A percentile compares a stretch with the other conserved stretches of the same genome.
Conservation (phyloP, 2,329 filamentous ascomycete species). For the Phaeosphaeria sp. region DNA sequence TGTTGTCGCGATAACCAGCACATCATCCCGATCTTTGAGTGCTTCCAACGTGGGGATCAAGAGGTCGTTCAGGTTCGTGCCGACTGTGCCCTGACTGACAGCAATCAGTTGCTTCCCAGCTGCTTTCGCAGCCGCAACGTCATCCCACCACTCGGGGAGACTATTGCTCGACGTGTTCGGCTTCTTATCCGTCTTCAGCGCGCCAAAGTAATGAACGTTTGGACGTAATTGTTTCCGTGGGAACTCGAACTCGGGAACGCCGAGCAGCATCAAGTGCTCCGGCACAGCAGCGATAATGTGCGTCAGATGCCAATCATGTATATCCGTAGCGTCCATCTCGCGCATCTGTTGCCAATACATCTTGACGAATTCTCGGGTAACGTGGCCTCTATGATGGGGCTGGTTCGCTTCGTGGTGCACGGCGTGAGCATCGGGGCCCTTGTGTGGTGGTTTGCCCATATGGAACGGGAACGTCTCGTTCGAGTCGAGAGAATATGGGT, state of each 20-base stretch:
- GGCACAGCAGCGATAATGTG: slow-evolving; percentile 14
- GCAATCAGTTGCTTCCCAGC: slow-evolving; percentile 52
- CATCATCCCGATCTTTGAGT: slow-evolving; percentile 51
- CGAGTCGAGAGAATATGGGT: slow-evolving; percentile 17
- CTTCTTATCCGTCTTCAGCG: slow-evolving; percentile 1
- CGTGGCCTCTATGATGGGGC: slow-evolving; percentile 2
- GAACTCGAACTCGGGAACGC: slow-evolving; percentile 47
- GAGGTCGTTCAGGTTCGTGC: slow-evolving; percentile 50
- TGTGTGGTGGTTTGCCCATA: slow-evolving; percentile 17
- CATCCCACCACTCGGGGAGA: slow-evolving; percentile 57
- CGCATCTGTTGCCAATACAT: slow-evolving; percentile 24
- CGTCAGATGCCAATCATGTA: slow-evolving; percentile 22
- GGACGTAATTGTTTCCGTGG: slow-evolving; percentile 46
- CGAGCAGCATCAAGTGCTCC: slow-evolving; percentile 44
- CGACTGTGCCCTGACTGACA: slow-evolving; percentile 59
- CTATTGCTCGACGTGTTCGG: neutral
- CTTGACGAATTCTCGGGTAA: slow-evolving; percentile 11
- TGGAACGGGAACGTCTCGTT: slow-evolving; percentile 27
- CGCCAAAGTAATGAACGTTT: slow-evolving; percentile 55
- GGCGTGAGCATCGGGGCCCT: slow-evolving; percentile 13
- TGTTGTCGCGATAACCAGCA: slow-evolving; percentile 48
- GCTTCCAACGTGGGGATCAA: slow-evolving; percentile 55
- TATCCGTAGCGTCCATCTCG: slow-evolving; percentile 12
- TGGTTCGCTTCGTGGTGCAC: slow-evolving; percentile 19
- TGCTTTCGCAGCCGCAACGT: slow-evolving; percentile 50